phyloP scores from a whole-genome alignment of 2,329 filamentous ascomycete genomes.

The Clarireedia paspali region DNA sequence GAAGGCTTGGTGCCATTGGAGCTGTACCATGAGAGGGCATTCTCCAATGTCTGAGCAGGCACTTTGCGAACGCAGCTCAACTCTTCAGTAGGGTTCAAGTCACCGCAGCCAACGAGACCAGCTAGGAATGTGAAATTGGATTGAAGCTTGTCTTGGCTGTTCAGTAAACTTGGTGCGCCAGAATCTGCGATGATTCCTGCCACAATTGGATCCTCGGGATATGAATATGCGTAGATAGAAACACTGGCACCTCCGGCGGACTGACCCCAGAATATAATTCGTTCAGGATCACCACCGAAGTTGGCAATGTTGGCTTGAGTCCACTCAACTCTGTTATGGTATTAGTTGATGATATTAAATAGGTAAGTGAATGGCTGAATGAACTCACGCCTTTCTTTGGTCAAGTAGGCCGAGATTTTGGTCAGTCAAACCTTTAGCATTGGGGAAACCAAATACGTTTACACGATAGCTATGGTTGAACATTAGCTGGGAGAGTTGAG shows the following conservation, averaged over 20 bases:
- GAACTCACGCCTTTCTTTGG: constrained; percentile 39
- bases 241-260: constrained; percentile 42
- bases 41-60: background rate
- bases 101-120: constrained; percentile 5
- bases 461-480: constrained; percentile 21
- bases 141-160: background rate
- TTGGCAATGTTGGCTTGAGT: constrained; percentile 46
- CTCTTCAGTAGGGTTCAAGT: constrained; percentile 1
- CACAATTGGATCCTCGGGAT: constrained; percentile 22
- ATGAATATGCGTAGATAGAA: constrained; percentile 32
- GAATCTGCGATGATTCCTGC: constrained; percentile 14
- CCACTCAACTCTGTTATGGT: constrained; percentile 40
- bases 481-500: no score
- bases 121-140: constrained; percentile 9
- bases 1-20: no score
- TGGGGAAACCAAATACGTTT: constrained; percentile 31
- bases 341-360: no score
- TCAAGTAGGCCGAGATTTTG: constrained; percentile 54
- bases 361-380: no score
- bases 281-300: constrained; percentile 49
- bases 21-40: background rate
- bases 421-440: constrained; percentile 12
- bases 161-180: constrained; percentile 10
- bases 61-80: constrained; percentile 2
- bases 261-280: constrained; percentile 47